A percentile compares a stretch with the other conserved stretches of the same genome.
Conservation (phyloP, 2,329 filamentous ascomycete species). For the Fusarium sp. region DNA sequence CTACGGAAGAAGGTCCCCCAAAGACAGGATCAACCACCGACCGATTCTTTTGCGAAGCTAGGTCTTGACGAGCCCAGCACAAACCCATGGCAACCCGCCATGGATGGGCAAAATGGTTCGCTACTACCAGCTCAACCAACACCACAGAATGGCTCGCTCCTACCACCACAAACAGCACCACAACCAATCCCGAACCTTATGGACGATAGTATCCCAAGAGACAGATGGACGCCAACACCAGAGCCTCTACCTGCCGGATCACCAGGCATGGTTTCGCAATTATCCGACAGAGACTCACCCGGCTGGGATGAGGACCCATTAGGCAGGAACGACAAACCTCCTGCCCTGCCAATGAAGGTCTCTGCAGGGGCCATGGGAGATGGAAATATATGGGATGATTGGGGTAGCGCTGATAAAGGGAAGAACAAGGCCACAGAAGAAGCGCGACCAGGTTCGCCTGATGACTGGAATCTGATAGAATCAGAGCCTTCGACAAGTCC, state of each 20-base stretch:
- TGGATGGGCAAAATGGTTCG: conserved; percentile 38
- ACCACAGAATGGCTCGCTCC: conserved; percentile 29
- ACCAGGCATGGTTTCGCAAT: conserved; percentile 51
- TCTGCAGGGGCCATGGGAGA: conserved; percentile 54
- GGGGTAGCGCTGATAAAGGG: conserved; percentile 54
- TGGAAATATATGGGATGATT: conserved; percentile 63
- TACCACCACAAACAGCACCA: not conserved
- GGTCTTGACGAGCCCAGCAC: conserved; percentile 55
- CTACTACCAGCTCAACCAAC: not conserved
- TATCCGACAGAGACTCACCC: conserved; percentile 52
- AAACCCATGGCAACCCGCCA: conserved; percentile 50
- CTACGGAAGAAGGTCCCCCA: conserved; percentile 58
- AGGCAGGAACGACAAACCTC: conserved; percentile 43
- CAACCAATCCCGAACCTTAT: conserved; percentile 32
- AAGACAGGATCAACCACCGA: conserved; percentile 44
- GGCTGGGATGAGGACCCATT: conserved; percentile 55
- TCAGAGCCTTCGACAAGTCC: conserved; percentile 49
- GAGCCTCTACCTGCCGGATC: conserved; percentile 44
- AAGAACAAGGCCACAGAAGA: conserved; percentile 52
- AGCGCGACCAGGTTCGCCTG: conserved; percentile 41
- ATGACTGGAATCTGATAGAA: conserved; percentile 66
- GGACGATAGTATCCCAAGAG: conserved; percentile 44
- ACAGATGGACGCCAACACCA: conserved; percentile 47
- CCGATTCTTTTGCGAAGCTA: conserved; percentile 56
- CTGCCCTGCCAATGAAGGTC: conserved; percentile 40